phyloP scores from a whole-genome alignment of 139 green algal species.

The Chlorella ohadii region DNA sequence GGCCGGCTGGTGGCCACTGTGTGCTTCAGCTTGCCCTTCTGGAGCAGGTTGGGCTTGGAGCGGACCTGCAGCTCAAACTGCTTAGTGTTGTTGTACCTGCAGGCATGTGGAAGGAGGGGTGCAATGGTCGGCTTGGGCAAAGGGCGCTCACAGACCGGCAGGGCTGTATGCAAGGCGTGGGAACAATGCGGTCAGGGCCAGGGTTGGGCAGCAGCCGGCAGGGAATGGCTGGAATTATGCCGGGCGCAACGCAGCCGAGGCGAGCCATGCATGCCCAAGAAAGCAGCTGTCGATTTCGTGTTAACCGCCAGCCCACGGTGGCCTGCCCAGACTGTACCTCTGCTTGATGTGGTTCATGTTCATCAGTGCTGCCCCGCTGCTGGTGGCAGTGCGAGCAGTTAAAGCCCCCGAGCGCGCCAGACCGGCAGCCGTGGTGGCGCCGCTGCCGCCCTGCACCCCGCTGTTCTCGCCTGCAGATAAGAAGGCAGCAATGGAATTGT shows the following conservation, averaged over 20 bases:
- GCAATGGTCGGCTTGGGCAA: too few species aligned
- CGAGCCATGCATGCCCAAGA: too few species aligned
- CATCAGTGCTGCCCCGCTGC: background rate
- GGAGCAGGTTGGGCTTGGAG: background rate
- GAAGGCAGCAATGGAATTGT: too few species aligned
- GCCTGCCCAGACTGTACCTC: background rate
- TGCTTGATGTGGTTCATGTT: slow-evolving; percentile 5
- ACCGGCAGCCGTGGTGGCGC: background rate
- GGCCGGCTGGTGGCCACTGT: background rate
- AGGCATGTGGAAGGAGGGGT: too few species aligned
- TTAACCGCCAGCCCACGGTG: too few species aligned
- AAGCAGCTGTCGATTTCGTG: too few species aligned
- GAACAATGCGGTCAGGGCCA: background rate
- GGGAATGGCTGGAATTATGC: too few species aligned
- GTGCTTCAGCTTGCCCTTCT: slow-evolving; percentile 16
- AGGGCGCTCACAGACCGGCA: too few species aligned
- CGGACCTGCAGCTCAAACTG: slow-evolving; percentile 8
- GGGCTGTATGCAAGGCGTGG: too few species aligned
- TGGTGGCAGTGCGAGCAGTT: slow-evolving; percentile 5
- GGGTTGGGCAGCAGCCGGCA: too few species aligned
- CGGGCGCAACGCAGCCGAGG: too few species aligned
- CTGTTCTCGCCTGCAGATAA: slow-evolving; percentile 23
- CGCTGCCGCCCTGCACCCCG: slow-evolving; percentile 25
- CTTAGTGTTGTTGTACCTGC: slow-evolving; percentile 26
- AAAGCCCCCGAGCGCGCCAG: background rate